A percentile compares a stretch with the other conserved stretches of the same genome.
phyloP scores from a whole-genome alignment of 2,329 filamentous ascomycete genomes.

The Arthrobotrys entomopaga region DNA sequence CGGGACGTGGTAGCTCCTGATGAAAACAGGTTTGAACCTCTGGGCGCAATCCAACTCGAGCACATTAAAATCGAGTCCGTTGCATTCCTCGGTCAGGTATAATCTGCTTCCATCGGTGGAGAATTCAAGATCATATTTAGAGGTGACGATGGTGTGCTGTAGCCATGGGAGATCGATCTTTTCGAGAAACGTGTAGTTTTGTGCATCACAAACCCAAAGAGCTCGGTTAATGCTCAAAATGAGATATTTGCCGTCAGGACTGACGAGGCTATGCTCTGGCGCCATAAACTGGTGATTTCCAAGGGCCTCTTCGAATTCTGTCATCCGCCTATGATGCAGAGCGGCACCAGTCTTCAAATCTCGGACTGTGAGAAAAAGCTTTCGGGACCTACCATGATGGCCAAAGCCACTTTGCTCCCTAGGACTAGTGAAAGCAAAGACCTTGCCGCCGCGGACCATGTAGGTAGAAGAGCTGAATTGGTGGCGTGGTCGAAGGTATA shows the following conservation, averaged over 20 bases:
- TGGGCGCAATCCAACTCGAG: slow-evolving; percentile 37
- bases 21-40: slow-evolving; percentile 38
- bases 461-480: slow-evolving; percentile 27
- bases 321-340: slow-evolving; percentile 15
- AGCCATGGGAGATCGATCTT: slow-evolving; percentile 46
- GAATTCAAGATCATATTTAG: slow-evolving; percentile 38
- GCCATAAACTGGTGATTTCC: slow-evolving; percentile 14
- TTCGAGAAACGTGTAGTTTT: slow-evolving; percentile 27
- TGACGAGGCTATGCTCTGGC: slow-evolving; percentile 42
- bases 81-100: slow-evolving; percentile 46
- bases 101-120: slow-evolving; percentile 38
- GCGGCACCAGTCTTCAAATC: slow-evolving; percentile 29
- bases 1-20: slow-evolving; percentile 44
- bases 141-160: slow-evolving; percentile 24
- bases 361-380: slow-evolving; percentile 35
- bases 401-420: slow-evolving; percentile 13
- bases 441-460: slow-evolving; percentile 25
- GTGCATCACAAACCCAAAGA: slow-evolving; percentile 34
- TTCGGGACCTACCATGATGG: neutral
- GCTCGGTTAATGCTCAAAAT: slow-evolving; percentile 18
- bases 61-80: slow-evolving; percentile 43
- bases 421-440: slow-evolving; percentile 39
- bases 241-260: slow-evolving; percentile 39
- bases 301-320: slow-evolving; percentile 23
- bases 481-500: slow-evolving; percentile 40